Base-by-base conservation (phyloP, 768 basidiomycete species). In the Suillus discolor region DNA sequence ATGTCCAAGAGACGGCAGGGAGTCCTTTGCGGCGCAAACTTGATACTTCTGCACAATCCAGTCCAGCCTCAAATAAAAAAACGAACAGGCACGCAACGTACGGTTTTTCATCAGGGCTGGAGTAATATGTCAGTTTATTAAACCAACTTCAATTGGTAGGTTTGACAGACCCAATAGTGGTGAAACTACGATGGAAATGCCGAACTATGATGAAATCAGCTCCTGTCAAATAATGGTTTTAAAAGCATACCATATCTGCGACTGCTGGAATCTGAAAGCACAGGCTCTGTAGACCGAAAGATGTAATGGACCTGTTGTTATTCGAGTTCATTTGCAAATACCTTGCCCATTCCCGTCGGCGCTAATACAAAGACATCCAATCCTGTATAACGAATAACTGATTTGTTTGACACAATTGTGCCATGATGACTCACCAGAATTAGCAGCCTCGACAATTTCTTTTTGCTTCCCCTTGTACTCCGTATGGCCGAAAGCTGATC, bases 261-360 rank as follows among this genome's bases (percentile, higher is more conserved):
- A 90, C 77, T 0, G 93, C 93, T 53, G 93, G 93, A 36, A 94
- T 79, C 78, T 94, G 93, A 72, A 94, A 95, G 75, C 93, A 95
- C 4, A 95, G 71, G 70, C 92, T 93, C 92, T 93, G 61, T 5
- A 25, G 6, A 61, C 55, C 15, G 42, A 25, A 23, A 54, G 53
- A 62, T 57, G 61, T 28, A 16, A 12, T 61, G 13, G 18, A 1
- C 53, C 4, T 25, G 31, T 6, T 4, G 42, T 16, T 6, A 41
- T 18, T n/a, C 28, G 44, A 31, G 31, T 31, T 31, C 31, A 31
- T 31, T 12, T 49, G 20, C 31, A 28, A 2, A 6, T 41, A 89
- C 93, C 84, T 95, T 95, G 41, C 93, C 94, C 90, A 94, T 92
- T 5, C 93, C 92, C 12, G 94, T 95, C 0, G 93, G 92, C 20